These are phyloP conservation scores for Farysia itapuensis DNA, from an alignment of 1,284 basidiomycete species.

Conservation along the genomic window DNA sequence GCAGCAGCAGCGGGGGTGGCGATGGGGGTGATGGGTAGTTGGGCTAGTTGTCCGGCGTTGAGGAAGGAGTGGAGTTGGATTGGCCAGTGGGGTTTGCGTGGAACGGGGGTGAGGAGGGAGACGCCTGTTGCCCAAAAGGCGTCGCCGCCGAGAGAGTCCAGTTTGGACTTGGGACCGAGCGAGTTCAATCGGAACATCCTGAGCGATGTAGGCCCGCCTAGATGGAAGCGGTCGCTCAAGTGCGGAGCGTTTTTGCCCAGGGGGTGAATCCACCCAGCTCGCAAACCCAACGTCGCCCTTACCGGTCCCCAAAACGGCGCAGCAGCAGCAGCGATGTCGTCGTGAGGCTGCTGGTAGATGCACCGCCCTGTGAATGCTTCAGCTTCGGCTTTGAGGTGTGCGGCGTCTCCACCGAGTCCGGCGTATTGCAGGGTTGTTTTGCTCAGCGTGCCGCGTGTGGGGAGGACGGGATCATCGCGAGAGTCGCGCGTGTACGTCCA, in stretches of 20 bases:
- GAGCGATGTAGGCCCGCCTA: conserved; percentile 88
- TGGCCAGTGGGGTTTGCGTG: conserved; percentile 79
- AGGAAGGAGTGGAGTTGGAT: conserved; percentile 81
- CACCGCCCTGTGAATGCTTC: conserved; percentile 15
- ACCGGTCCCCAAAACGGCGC: background rate
- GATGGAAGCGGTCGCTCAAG: conserved; percentile 84
- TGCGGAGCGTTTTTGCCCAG: conserved; percentile 60
- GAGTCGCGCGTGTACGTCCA: conserved; percentile 79
- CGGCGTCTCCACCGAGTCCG: conserved; percentile 50
- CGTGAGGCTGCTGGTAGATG: background rate
- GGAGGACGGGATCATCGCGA: conserved; percentile 72
- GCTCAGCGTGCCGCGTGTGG: conserved; percentile 52
- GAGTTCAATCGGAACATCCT: conserved; percentile 82
- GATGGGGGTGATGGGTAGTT: conserved; percentile 59
- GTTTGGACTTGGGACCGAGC: conserved; percentile 78
- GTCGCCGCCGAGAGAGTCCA: conserved; percentile 83
- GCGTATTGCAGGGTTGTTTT: conserved; percentile 39
- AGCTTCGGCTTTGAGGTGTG: conserved; percentile 43
- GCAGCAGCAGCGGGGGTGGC: background rate
- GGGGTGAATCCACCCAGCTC: conserved; percentile 34
- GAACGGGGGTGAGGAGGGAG: conserved; percentile 78
- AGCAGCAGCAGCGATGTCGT: background rate
- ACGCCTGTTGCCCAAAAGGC: conserved; percentile 80
- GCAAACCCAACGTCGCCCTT: conserved; percentile 14
- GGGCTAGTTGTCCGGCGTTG: conserved; percentile 81